Percentiles rank a stretch among this genome's conserved stretches.
phyloP scores from a whole-genome alignment of 2,329 filamentous ascomycete genomes.

The Trichoderma koningii region DNA sequence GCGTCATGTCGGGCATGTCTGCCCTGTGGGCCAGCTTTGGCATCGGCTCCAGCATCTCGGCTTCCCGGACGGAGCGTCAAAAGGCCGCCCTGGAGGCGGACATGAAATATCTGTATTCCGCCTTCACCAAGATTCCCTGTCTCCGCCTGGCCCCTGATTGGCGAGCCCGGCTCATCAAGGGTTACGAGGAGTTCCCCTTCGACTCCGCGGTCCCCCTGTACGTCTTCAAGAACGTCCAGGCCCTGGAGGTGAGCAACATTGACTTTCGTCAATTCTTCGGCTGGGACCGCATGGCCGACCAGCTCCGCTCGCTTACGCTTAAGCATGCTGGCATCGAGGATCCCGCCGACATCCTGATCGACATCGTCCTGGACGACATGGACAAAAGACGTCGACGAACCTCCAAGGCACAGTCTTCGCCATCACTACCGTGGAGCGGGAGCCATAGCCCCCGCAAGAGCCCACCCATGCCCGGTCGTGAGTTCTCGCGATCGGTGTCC shows the following conservation, averaged over 20 bases:
- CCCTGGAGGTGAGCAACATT: conserved; percentile 90
- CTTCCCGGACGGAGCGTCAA: conserved; percentile 83
- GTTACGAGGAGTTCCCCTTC: conserved; percentile 97
- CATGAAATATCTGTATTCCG: conserved; percentile 93
- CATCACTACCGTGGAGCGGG: conserved; percentile 68
- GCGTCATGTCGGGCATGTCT: conserved; percentile 96
- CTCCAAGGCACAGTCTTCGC: conserved; percentile 80
- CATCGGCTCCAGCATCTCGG: conserved; percentile 75
- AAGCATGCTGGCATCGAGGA: conserved; percentile 88
- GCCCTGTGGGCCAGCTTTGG: conserved; percentile 88
- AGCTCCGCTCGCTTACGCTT: conserved; percentile 83
- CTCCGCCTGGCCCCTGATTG: conserved; percentile 89
- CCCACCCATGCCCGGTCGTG: conserved; percentile 64
- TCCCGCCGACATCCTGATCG: conserved; percentile 82
- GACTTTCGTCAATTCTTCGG: conserved; percentile 97
- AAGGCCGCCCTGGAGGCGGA: conserved; percentile 84
- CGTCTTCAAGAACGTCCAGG: conserved; percentile 94
- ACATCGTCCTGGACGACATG: conserved; percentile 95
- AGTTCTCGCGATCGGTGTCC: conserved; percentile 67
- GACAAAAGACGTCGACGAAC: conserved; percentile 87
- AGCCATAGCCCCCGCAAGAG: conserved; percentile 61
- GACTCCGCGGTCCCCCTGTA: conserved; percentile 96
- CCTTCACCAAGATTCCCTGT: conserved; percentile 97
- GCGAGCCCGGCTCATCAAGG: conserved; percentile 83
- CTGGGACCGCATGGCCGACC: conserved; percentile 92